Conservation (phyloP, 805 yeast species). For the Hanseniaspora vineae region DNA sequence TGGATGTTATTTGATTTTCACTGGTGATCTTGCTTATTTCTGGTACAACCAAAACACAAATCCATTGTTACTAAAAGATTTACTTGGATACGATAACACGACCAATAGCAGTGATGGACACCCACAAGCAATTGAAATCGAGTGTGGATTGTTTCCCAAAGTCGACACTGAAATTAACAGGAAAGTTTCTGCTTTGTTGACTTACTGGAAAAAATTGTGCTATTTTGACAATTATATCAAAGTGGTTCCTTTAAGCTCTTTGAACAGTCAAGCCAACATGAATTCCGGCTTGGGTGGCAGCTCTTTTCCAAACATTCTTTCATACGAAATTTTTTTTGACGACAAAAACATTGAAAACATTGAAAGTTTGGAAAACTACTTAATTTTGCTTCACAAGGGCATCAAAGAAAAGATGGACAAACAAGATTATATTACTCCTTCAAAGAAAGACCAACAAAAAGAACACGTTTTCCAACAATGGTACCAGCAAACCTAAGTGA, state of each 20-base stretch:
- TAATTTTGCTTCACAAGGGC: constrained; percentile 53
- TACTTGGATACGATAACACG: constrained; percentile 48
- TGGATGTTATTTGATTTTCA: constrained; percentile 68
- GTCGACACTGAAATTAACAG: constrained; percentile 54
- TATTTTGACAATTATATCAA: constrained; percentile 15
- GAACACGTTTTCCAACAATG: constrained; percentile 22
- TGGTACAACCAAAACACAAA: constrained; percentile 63
- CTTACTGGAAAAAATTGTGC: constrained; percentile 29
- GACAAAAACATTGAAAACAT: constrained; percentile 48
- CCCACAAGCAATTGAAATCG: constrained; percentile 14
- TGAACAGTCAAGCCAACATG: constrained; percentile 18
- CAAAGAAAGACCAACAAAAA: constrained; percentile 7
- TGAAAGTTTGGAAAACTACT: constrained; percentile 50
- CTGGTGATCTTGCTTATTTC: constrained; percentile 45
- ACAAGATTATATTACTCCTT: constrained; percentile 24
- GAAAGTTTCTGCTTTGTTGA: constrained; percentile 53
- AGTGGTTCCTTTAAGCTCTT: constrained; percentile 19
- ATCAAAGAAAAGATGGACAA: constrained; percentile 40
- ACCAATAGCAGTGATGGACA: neutral
- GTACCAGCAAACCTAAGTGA: constrained; percentile 20
- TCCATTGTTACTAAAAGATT: constrained; percentile 52
- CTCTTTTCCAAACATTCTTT: constrained; percentile 25
- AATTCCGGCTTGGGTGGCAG: constrained; percentile 3
- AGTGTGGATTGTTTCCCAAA: constrained; percentile 46
- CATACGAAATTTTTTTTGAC: constrained; percentile 56